A percentile compares a stretch with the other conserved stretches of the same genome.
phyloP scores from a whole-genome alignment of 305 asterid species.

The Lippia alba region DNA sequence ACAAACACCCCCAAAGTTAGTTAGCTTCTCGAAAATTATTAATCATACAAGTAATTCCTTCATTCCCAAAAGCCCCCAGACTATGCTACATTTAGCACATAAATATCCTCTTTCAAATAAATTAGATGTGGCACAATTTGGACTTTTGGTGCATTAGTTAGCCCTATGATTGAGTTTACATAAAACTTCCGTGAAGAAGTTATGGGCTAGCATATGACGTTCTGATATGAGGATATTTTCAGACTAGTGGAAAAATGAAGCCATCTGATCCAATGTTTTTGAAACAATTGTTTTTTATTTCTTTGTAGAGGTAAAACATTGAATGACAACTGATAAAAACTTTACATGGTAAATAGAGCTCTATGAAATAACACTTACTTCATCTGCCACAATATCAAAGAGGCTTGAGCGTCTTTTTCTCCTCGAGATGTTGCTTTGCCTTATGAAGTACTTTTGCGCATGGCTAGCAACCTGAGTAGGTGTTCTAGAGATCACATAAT shows the following conservation, averaged over 20 bases:
- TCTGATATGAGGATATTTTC: background rate
- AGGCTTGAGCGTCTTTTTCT: slow-evolving; percentile 97
- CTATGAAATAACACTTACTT: slow-evolving; percentile 58
- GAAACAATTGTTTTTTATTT: background rate
- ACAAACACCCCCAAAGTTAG: no score
- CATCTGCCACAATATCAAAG: slow-evolving; percentile 90
- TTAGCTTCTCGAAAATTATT: slow-evolving; percentile 1
- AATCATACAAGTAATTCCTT: no score
- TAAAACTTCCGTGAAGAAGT: background rate
- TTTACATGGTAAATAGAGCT: background rate
- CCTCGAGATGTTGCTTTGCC: slow-evolving; percentile 91
- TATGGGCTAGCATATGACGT: background rate
- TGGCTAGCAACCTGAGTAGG: slow-evolving; percentile 99
- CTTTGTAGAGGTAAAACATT: background rate
- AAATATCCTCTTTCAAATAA: background rate
- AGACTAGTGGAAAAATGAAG: no score
- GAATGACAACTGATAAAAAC: background rate
- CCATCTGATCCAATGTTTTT: no score
- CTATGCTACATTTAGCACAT: background rate
- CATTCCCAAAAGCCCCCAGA: background rate
- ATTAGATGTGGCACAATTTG: background rate
- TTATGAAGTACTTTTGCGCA: slow-evolving; percentile 94
- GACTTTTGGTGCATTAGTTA: background rate
- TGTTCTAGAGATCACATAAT: slow-evolving; percentile 85
- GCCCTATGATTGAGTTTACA: background rate